Evolutionary conservation across 495 filamentous ascomycete species (phyloP), one percentile per base, ranked within the genome.

Genomic region (Penicillium subrubescens): DNA sequence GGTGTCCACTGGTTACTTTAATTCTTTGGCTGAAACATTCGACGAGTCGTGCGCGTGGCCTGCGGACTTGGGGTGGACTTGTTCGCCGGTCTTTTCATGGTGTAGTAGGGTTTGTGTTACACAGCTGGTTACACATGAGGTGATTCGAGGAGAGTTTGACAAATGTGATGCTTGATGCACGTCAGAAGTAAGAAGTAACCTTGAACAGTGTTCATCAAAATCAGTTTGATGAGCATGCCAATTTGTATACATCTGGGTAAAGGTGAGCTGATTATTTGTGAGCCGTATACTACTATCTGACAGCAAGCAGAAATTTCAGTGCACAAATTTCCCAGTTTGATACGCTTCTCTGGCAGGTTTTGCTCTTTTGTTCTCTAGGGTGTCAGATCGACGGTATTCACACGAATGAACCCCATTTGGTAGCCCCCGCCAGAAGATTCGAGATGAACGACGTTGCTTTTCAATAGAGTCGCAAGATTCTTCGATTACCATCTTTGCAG

Each of bases 31-130:
- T 52, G 48, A 52, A 21, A 52, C 48, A 52, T 52, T 52, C 27
- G 48, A 52, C 48, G 48, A 52, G 48, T 52, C 27, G 23, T 8
- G 48, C 48, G 48, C 48, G 48, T 52, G 48, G 48, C 25, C 25
- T 29, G 48, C 27, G 48, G 48, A 29, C 14, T 52, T 52, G 23
- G 6, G 5, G 48, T 3, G 25, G 25, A 31, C 48, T 52, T 52
- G 48, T 52, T 52, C 48, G 48, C 23, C 27, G 25, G 6, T 3
- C 25, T 27, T 31, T 8, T 27, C 46, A 27, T 27, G 46, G 46
- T 25, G 48, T 31, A 29, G 14, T 3, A 48, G 14, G 17, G 48
- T 15, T 52, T 52, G 25, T 29, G 48, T 52, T 27, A 8, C 48
- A 52, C 27, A 1, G 48, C 15, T 27, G 25, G 48, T 52, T 52